A percentile compares a stretch with the other conserved stretches of the same genome.
phyloP scores from a whole-genome alignment of 371 early-diverging fungal genomes.

The Rhizopus sp. region DNA sequence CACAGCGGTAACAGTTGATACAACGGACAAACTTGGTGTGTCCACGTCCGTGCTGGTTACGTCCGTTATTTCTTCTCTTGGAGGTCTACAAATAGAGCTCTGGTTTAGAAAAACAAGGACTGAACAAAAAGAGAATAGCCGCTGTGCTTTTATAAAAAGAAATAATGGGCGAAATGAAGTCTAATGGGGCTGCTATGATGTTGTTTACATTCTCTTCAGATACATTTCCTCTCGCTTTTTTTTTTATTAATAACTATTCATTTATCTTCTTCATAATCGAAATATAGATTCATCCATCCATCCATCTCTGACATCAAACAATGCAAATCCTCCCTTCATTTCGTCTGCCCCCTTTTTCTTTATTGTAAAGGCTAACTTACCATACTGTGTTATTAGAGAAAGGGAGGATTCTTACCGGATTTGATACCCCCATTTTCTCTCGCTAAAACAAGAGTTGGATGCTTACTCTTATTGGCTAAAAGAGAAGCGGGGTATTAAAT shows the following conservation, averaged over 20 bases:
- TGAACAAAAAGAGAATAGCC: background rate
- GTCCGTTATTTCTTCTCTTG: slow-evolving; percentile 60
- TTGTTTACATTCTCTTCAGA: no score
- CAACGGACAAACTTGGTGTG: slow-evolving; percentile 96
- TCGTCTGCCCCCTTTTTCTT: background rate
- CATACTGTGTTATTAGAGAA: slow-evolving; percentile 18
- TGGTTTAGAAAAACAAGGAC: slow-evolving; percentile 5
- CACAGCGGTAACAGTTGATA: slow-evolving; percentile 97
- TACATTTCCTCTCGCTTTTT: background rate
- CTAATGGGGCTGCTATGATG: background rate
- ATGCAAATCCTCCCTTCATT: background rate
- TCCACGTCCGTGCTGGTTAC: slow-evolving; percentile 98
- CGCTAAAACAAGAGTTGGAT: background rate
- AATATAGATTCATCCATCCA: slow-evolving; percentile 9
- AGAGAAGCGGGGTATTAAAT: no score
- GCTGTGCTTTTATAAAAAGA: background rate
- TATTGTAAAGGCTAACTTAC: slow-evolving; percentile 9
- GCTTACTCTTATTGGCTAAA: background rate
- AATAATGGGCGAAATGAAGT: background rate
- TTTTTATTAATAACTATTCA: background rate
- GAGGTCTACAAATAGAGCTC: slow-evolving; percentile 3
- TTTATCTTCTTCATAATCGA: background rate
- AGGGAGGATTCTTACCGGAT: slow-evolving; percentile 3
- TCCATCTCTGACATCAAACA: background rate
- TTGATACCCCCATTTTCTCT: background rate